Conservation (phyloP, 768 basidiomycete genomes). For the Mycena belliarum region DNA sequence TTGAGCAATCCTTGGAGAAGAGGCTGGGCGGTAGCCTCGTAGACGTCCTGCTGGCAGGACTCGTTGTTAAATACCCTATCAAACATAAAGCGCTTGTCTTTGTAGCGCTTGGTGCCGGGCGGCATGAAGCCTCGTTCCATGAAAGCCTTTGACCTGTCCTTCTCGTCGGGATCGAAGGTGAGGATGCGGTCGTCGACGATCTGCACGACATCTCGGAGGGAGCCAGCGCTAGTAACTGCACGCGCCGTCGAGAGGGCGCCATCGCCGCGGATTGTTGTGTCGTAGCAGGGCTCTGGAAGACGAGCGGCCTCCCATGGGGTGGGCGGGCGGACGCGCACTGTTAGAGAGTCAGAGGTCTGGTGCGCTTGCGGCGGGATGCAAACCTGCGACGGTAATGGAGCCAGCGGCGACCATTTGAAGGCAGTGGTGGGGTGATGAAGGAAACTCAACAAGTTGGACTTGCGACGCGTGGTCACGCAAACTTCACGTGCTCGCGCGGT, state of each 20-base stretch:
- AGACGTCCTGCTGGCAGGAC: slow-evolving; percentile 84
- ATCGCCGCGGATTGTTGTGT: slow-evolving; percentile 76
- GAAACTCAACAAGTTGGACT: background rate
- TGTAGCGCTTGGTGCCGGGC: slow-evolving; percentile 90
- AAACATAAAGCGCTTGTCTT: slow-evolving; percentile 96
- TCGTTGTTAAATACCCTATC: slow-evolving; percentile 88
- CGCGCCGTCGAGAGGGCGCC: slow-evolving; percentile 77
- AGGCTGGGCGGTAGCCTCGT: slow-evolving; percentile 82
- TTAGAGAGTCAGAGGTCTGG: slow-evolving; percentile 12
- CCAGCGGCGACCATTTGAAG: slow-evolving; percentile 78
- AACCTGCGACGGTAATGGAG: slow-evolving; percentile 86
- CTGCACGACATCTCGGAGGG: slow-evolving; percentile 78
- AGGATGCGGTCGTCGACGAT: slow-evolving; percentile 93
- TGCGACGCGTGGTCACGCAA: background rate
- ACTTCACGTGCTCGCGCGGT: slow-evolving; percentile 34
- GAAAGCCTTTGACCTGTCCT: slow-evolving; percentile 77
- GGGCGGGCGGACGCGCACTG: slow-evolving; percentile 91
- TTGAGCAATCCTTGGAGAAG: slow-evolving; percentile 84
- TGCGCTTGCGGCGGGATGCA: slow-evolving; percentile 22
- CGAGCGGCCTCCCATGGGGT: slow-evolving; percentile 83
- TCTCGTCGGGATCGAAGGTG: slow-evolving; percentile 94
- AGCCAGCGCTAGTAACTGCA: slow-evolving; percentile 53
- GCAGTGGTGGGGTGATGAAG: background rate
- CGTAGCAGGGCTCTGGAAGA: slow-evolving; percentile 74
- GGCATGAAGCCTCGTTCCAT: slow-evolving; percentile 83